Evolutionary conservation across 208 protist genomes (phyloP), one percentile per base, ranked within the genome.

Genomic region (Novymonas esmeraldas): DNA sequence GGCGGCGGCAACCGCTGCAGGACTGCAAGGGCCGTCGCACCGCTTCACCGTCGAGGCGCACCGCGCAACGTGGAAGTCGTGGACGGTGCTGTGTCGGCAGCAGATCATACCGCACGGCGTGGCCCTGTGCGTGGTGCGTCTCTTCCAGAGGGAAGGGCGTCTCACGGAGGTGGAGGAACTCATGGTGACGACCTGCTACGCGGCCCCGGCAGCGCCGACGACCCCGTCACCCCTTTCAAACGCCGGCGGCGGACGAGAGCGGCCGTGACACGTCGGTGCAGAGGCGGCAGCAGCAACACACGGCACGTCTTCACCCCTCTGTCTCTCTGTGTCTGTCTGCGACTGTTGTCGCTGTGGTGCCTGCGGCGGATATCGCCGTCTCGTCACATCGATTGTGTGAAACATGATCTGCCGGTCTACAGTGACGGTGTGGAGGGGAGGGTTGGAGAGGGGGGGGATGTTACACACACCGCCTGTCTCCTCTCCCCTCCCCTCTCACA

Each of bases 131-230:
- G 73, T 94, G 3, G 72, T 84, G 3, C 31, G n/a, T 1, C 52
- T 67, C 16, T 81, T 76, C 56, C 60, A 80, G 24, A 62, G 69
- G 13, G n/a, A 59, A 28, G 59, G 64, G 28, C 69, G 58, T n/a
- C 48, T 78, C 3, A 78, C 73, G 1, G 85, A 90, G n/a, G 81
- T 94, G 46, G 89, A 94, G 57, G 83, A 94, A 70, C 68, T 92
- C 13, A 55, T 92, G 51, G 68, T 93, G 41, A 73, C 77, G 3
- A 66, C 70, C 13, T 57, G 22, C 36, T 79, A 76, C 54, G 42
- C 11, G n/a, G n/a, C n/a, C n/a, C n/a, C n/a, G 39, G 39, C 16
- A 45, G 39, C 39, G 39, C 39, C 11, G 10, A 9, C 39, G 39
- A 9, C 39, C 11, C n/a, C n/a, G n/a, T n/a, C n/a, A n/a, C n/a